phyloP scores from a whole-genome alignment of 352 stramenopile genomes.

The Phytophthora fragariaefolia region DNA sequence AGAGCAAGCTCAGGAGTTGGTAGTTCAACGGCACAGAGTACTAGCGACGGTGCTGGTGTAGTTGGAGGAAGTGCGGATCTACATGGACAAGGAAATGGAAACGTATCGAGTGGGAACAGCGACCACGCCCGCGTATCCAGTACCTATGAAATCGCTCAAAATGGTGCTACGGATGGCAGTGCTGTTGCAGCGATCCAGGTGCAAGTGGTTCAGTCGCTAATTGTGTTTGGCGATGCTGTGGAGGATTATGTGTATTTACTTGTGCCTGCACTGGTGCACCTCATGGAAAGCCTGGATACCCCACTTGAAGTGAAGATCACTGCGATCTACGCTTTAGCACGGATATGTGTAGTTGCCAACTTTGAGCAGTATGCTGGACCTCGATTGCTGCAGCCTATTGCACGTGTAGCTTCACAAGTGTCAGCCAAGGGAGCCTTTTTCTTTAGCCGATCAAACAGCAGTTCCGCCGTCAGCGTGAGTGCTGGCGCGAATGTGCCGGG shows the following conservation, averaged over 20 bases:
- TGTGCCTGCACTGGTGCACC: constrained; percentile 92
- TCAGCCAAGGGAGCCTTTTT: constrained; percentile 75
- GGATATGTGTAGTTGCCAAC: constrained; percentile 68
- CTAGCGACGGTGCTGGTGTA: constrained; percentile 21
- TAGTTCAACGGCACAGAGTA: constrained; percentile 27
- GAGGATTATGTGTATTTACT: constrained; percentile 96
- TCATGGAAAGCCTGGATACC: constrained; percentile 93
- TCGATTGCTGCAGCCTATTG: constrained; percentile 70
- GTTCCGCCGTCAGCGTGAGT: constrained; percentile 12
- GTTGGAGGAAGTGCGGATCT: constrained; percentile 25
- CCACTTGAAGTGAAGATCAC: constrained; percentile 80
- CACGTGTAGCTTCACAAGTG: constrained; percentile 79
- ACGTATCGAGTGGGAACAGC: constrained; percentile 17
- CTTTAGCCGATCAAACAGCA: constrained; percentile 51
- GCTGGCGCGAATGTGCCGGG: constrained; percentile 11
- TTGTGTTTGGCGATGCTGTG: constrained; percentile 92
- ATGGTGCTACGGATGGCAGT: constrained; percentile 25
- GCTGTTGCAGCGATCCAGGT: constrained; percentile 63
- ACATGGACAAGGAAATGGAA: constrained; percentile 15
- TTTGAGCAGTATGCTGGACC: constrained; percentile 86
- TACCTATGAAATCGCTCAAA: constrained; percentile 43
- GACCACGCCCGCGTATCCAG: constrained; percentile 24
- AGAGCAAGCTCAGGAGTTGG: constrained; percentile 18
- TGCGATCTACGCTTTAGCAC: constrained; percentile 70
- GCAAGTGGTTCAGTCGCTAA: constrained; percentile 88